Conservation (phyloP, 169 alveolate species). For the Plasmodium vinckei region DNA sequence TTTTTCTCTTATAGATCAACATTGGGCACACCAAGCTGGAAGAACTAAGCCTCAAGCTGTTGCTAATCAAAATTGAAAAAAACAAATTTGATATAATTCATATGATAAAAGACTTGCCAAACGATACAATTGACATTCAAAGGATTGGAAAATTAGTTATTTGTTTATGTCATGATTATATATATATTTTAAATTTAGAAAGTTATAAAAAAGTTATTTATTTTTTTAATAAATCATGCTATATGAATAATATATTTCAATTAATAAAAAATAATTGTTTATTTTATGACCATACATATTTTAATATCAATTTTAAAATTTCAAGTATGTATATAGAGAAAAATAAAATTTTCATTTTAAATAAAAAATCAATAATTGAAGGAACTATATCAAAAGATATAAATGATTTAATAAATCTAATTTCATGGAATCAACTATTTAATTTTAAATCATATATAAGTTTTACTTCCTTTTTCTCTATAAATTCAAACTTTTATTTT, state of each 20-base stretch:
- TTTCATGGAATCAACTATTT: constrained; percentile 15
- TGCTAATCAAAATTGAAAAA: constrained; percentile 19
- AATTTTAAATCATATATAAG: constrained; percentile 9
- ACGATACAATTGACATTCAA: constrained; percentile 16
- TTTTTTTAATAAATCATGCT: constrained; percentile 32
- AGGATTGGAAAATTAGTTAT: constrained; percentile 11
- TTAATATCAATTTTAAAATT: constrained; percentile 11
- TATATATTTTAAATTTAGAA: constrained; percentile 14
- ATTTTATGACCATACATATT: constrained; percentile 24
- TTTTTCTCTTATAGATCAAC: constrained; percentile 19
- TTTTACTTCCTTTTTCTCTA: neutral
- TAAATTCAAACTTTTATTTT: constrained; percentile 1
- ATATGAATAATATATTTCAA: constrained; percentile 16
- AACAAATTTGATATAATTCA: constrained; percentile 27
- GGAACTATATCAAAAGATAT: constrained; percentile 26
- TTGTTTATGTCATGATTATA: constrained; percentile 47
- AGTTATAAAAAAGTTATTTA: constrained; percentile 32
- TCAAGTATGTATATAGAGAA: neutral
- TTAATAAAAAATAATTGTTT: constrained; percentile 10
- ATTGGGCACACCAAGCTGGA: constrained; percentile 38
- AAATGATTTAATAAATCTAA: constrained; percentile 16
- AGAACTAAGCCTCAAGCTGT: constrained; percentile 17
- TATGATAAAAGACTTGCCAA: constrained; percentile 13
- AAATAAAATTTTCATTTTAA: constrained; percentile 23
- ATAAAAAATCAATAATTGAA: constrained; percentile 14